Evolutionary conservation across 805 yeast species (phyloP).

Genomic region (Lipomyces chichibuensis): DNA sequence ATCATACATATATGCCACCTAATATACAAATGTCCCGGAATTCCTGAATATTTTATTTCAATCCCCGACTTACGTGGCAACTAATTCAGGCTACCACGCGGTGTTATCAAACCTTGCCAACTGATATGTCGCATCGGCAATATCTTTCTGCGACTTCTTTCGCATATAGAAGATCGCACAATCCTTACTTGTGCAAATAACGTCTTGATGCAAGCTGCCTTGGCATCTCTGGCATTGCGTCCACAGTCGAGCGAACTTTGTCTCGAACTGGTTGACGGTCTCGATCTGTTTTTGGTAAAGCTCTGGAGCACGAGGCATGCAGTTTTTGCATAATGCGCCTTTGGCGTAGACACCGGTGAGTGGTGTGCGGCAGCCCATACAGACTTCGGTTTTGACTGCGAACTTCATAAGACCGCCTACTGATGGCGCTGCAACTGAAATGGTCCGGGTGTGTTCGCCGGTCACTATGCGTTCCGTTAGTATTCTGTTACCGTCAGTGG

Average conservation of each 20-base stretch:
- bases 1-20: neutral
- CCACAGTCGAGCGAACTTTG: slow-evolving; percentile 87
- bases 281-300: slow-evolving; percentile 80
- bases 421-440: slow-evolving; percentile 68
- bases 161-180: slow-evolving; percentile 98
- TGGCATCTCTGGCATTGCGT: slow-evolving; percentile 98
- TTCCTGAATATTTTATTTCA: neutral
- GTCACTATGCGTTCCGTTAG: slow-evolving; percentile 41
- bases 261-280: slow-evolving; percentile 76
- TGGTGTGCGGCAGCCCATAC: slow-evolving; percentile 87
- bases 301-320: slow-evolving; percentile 72
- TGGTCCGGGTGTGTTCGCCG: slow-evolving; percentile 82
- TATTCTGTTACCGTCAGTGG: neutral
- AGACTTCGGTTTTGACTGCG: slow-evolving; percentile 83
- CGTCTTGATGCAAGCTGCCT: slow-evolving; percentile 94
- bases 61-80: neutral
- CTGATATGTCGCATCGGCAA: slow-evolving; percentile 59
- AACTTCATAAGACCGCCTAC: slow-evolving; percentile 89
- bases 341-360: slow-evolving; percentile 56
- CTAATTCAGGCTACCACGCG: slow-evolving; percentile 17
- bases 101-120: slow-evolving; percentile 63
- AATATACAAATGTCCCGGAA: neutral
- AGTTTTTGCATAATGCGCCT: slow-evolving; percentile 80
- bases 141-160: slow-evolving; percentile 78
- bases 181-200: slow-evolving; percentile 90